Evolutionary conservation across 2,329 filamentous ascomycete genomes (phyloP).

Genomic region (Ascochyta clinopodiicola): DNA sequence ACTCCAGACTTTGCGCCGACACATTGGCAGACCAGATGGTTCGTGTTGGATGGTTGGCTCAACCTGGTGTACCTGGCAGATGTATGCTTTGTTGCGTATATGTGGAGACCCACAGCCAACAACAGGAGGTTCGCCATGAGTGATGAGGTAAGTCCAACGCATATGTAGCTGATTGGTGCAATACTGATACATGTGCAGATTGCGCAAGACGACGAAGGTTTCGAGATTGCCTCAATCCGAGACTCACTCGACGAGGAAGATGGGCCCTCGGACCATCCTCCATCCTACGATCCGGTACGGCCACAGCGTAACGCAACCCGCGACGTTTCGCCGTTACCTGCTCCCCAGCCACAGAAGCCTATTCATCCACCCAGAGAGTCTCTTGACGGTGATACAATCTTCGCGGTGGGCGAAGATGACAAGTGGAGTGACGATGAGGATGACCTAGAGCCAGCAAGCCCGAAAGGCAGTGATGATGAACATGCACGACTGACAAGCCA

Average conservation of each 20-base stretch:
- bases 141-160: slow-evolving; percentile 71
- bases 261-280: slow-evolving; percentile 46
- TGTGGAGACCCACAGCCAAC: slow-evolving; percentile 96
- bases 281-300: slow-evolving; percentile 51
- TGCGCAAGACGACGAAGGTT: slow-evolving; percentile 97
- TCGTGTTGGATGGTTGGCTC: slow-evolving; percentile 95
- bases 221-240: slow-evolving; percentile 92
- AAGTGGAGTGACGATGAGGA: slow-evolving; percentile 78
- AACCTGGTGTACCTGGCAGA: slow-evolving; percentile 96
- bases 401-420: slow-evolving; percentile 88
- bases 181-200: slow-evolving; percentile 61
- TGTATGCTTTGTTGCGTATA: slow-evolving; percentile 89
- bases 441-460: slow-evolving; percentile 64
- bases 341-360: slow-evolving; percentile 58
- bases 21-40: slow-evolving; percentile 98
- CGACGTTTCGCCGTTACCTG: slow-evolving; percentile 59
- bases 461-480: slow-evolving; percentile 40
- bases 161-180: not conserved
- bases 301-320: slow-evolving; percentile 38
- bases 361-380: slow-evolving; percentile 63
- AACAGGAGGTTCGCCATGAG: slow-evolving; percentile 98
- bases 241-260: slow-evolving; percentile 73
- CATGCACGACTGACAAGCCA: slow-evolving; percentile 38
- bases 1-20: slow-evolving; percentile 92
- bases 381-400: slow-evolving; percentile 91